phyloP scores from a whole-genome alignment of 306 rosid species.

The Vigna reflexopilosa region DNA sequence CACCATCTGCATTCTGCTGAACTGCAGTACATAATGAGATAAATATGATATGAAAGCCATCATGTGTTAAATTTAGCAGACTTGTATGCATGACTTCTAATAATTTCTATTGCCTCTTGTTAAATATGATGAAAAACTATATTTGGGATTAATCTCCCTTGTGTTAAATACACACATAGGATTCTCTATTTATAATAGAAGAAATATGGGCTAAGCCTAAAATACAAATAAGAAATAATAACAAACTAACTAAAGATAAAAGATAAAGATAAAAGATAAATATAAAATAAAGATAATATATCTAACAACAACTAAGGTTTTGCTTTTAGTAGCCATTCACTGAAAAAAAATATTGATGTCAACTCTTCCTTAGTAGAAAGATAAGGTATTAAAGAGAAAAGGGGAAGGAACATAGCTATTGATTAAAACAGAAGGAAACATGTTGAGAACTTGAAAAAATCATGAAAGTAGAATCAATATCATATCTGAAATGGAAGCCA shows the following conservation, averaged over 20 bases:
- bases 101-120: neutral
- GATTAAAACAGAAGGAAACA: slow-evolving; percentile 19
- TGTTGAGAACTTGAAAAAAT: neutral
- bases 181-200: no score
- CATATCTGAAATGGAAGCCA: slow-evolving; percentile 33
- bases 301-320: neutral
- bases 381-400: slow-evolving; percentile 20
- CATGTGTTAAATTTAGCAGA: slow-evolving; percentile 28
- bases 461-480: slow-evolving; percentile 26
- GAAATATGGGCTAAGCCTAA: no score
- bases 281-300: no score
- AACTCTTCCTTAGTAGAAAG: neutral
- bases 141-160: no score
- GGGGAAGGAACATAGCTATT: neutral
- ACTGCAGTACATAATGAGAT: neutral
- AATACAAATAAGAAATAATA: no score
- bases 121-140: no score
- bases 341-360: neutral
- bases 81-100: slow-evolving; percentile 20
- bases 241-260: no score
- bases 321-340: neutral
- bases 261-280: no score
- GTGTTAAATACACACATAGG: no score
- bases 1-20: slow-evolving; percentile 11
- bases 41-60: neutral